Evolutionary conservation across 2,329 filamentous ascomycete genomes (phyloP).

Genomic region (Colletotrichum somersetense): DNA sequence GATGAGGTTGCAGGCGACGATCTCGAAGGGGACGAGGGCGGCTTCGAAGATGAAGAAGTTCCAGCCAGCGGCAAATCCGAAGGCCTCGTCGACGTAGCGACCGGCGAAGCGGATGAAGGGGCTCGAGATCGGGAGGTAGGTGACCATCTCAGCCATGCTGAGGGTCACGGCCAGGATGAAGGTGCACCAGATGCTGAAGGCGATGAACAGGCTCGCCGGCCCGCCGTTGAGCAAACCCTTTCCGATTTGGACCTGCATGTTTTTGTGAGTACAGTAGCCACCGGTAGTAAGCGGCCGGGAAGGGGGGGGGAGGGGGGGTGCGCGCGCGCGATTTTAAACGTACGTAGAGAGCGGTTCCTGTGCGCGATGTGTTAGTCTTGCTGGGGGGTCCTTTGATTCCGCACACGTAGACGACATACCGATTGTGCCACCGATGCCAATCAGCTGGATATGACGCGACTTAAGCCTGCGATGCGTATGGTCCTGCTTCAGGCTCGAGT

Average conservation of each 20-base stretch:
- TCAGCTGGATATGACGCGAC: constrained; percentile 69
- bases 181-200: constrained; percentile 72
- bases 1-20: constrained; percentile 74
- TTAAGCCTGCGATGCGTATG: constrained; percentile 66
- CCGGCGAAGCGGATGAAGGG: constrained; percentile 84
- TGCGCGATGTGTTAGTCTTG: constrained; percentile 3
- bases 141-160: constrained; percentile 81
- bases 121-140: constrained; percentile 80
- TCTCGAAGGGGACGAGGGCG: constrained; percentile 75
- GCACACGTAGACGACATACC: constrained; percentile 65
- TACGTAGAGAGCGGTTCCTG: constrained; percentile 40
- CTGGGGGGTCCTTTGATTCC: background rate
- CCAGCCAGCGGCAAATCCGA: constrained; percentile 79
- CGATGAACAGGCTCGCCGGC: constrained; percentile 69
- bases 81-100: constrained; percentile 80
- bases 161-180: constrained; percentile 72
- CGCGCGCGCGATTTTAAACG: background rate
- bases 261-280: constrained; percentile 26
- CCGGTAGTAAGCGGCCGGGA: background rate
- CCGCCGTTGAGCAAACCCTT: constrained; percentile 69
- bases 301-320: too few species aligned
- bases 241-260: constrained; percentile 65
- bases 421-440: constrained; percentile 74
- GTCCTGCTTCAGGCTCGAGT: constrained; percentile 47
- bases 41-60: constrained; percentile 82